Percentiles rank a stretch among this genome's conserved stretches.
Evolutionary conservation across 352 stramenopile species (phyloP).

Genomic region (Blastocystis sp.): DNA sequence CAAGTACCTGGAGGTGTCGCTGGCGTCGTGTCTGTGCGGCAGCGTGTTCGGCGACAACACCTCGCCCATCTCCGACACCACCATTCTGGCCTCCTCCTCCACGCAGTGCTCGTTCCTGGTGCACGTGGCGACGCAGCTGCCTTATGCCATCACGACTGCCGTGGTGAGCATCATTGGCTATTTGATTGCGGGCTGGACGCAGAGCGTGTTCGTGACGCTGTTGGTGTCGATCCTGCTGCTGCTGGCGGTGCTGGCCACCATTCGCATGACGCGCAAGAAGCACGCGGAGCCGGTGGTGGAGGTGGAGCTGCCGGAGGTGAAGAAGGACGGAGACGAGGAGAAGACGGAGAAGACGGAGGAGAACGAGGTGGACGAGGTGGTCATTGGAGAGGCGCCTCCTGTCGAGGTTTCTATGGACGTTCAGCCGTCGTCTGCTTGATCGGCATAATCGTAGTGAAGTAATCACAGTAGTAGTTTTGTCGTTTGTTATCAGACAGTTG

Average conservation of each 20-base stretch:
- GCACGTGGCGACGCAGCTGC: constrained; percentile 76
- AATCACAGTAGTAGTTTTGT: no score
- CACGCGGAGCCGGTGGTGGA: not conserved
- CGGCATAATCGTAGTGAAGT: no score
- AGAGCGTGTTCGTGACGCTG: constrained; percentile 7
- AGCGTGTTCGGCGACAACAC: constrained; percentile 84
- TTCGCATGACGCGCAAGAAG: constrained; percentile 26
- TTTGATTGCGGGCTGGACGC: constrained; percentile 25
- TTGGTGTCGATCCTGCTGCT: constrained; percentile 32
- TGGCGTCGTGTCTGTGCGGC: constrained; percentile 81
- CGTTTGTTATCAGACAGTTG: no score
- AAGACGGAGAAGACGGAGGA: not conserved
- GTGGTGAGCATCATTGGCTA: constrained; percentile 40
- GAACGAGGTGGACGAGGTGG: not conserved
- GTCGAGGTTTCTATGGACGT: no score
- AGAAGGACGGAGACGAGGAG: constrained; percentile 26
- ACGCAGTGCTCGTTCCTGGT: constrained; percentile 75
- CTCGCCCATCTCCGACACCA: constrained; percentile 88
- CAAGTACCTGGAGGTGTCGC: constrained; percentile 81
- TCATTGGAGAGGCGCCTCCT: no score
- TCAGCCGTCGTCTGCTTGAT: no score
- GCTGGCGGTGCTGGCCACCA: not conserved
- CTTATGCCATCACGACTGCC: constrained; percentile 72
- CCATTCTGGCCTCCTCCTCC: constrained; percentile 82
- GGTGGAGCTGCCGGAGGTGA: constrained; percentile 32